phyloP scores from a whole-genome alignment of 805 yeast genomes.

The Wickerhamia fluorescens region DNA sequence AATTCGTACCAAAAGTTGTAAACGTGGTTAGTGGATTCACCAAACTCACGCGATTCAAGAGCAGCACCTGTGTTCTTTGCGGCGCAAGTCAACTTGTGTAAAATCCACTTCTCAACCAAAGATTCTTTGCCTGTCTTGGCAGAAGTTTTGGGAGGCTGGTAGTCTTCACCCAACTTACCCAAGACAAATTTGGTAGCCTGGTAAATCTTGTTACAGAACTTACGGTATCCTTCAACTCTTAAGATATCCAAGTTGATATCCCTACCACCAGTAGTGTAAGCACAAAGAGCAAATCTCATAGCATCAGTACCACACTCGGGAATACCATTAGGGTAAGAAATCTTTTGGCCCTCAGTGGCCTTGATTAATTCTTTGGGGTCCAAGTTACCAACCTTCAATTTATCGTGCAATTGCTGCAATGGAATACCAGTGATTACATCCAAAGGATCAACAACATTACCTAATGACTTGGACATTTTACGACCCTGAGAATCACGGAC shows the following conservation, averaged over 20 bases:
- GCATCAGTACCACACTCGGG: constrained; percentile 99
- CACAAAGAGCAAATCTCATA: constrained; percentile 94
- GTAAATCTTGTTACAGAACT: constrained; percentile 98
- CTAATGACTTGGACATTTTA: constrained; percentile 96
- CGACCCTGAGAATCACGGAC: constrained; percentile 99
- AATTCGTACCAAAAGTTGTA: constrained; percentile 95
- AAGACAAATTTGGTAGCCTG: constrained; percentile 97
- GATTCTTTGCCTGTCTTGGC: constrained; percentile 72
- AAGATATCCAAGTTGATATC: constrained; percentile 93
- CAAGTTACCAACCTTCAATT: constrained; percentile 73
- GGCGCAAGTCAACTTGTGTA: constrained; percentile 74
- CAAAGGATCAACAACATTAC: constrained; percentile 93
- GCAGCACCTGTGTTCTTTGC: constrained; percentile 56
- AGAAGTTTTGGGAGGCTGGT: constrained; percentile 65
- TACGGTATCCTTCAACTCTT: constrained; percentile 98
- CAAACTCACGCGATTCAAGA: constrained; percentile 81
- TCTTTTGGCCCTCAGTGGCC: constrained; percentile 82
- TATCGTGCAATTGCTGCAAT: constrained; percentile 70
- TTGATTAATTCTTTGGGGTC: constrained; percentile 82
- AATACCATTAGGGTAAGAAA: constrained; percentile 92
- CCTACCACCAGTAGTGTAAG: constrained; percentile 97
- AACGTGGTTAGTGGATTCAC: constrained; percentile 77
- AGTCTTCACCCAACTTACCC: constrained; percentile 86
- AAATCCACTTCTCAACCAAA: constrained; percentile 93
- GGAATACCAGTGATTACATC: constrained; percentile 90